Evolutionary conservation across 2,329 filamentous ascomycete species (phyloP).

Genomic region (Claviceps pusilla): DNA sequence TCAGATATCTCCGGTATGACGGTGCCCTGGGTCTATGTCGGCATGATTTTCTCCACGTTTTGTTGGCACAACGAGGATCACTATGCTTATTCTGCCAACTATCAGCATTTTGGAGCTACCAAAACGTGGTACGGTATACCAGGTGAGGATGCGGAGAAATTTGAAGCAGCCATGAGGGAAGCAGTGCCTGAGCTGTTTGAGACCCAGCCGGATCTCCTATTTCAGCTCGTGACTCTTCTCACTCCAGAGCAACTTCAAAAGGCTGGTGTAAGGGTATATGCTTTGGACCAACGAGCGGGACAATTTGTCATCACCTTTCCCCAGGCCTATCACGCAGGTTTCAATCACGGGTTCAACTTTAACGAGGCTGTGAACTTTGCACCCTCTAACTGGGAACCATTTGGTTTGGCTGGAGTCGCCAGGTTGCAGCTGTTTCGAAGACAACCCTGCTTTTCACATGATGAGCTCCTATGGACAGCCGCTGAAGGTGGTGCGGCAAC

Average conservation of each 20-base stretch:
- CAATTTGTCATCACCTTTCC: conserved; percentile 96
- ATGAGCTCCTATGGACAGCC: conserved; percentile 84
- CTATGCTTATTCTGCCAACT: conserved; percentile 94
- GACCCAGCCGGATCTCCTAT: conserved; percentile 87
- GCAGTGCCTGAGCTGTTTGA: conserved; percentile 94
- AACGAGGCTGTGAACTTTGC: conserved; percentile 99
- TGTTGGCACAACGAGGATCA: conserved; percentile 99
- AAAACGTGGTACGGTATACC: conserved; percentile 99
- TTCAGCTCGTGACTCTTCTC: conserved; percentile 90
- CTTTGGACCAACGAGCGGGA: conserved; percentile 87
- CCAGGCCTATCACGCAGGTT: conserved; percentile 91
- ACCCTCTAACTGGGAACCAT: conserved; percentile 87
- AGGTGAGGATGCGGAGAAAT: conserved; percentile 82
- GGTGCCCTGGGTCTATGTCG: conserved; percentile 96
- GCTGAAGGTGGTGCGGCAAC: conserved; percentile 58
- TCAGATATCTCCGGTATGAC: conserved; percentile 98
- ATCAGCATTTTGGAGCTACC: conserved; percentile 93
- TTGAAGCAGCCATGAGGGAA: conserved; percentile 87
- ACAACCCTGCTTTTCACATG: conserved; percentile 93
- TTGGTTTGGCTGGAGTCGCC: conserved; percentile 72
- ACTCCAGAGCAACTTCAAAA: conserved; percentile 87
- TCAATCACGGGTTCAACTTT: conserved; percentile 98
- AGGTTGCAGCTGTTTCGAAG: conserved; percentile 74
- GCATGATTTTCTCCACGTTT: conserved; percentile 98
- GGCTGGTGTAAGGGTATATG: conserved; percentile 83